Evolutionary conservation across 2,329 filamentous ascomycete species (phyloP), one percentile per base, ranked within the genome.

Genomic region (Mycosphaerelloides madeirae): DNA sequence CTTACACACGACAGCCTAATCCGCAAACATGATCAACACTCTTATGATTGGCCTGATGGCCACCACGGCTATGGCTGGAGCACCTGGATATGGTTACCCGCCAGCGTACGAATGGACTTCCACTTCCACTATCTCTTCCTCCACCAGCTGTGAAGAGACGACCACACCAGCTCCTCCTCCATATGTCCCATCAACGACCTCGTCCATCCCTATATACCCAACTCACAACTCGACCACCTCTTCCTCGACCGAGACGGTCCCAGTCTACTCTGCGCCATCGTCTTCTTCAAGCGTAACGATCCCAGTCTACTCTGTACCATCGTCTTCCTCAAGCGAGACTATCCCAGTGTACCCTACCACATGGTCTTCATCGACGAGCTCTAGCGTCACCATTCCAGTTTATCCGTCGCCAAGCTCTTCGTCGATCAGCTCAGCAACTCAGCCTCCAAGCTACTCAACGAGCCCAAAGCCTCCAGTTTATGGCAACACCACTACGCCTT

Each of bases 111-210:
- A 35, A 16, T 38, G 18, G 19, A 38, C 16, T 22, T 25, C 35
- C 7, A 25, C 22, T 22, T 38, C 37, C 19, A 19, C 34, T 14
- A 37, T n/a, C 34, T n/a, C n/a, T n/a, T n/a, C n/a, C 12, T 32
- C 38, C 13, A 31, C 44, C 19, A 35, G 34, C 39, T 36, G 35
- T 7, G 39, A 43, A 29, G 34, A 43, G 31, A 33, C 31, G 6
- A 31, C 31, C 29, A 22, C 31, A 7, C 14, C 41, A 3, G 35
- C 41, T 15, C 19, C 34, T 13, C 18, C 41, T 38, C 41, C 46
- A 18, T 33, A 18, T 28, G 11, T 12, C 7, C 15, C 16, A 20
- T 25, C 18, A 4, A 38, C 16, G 9, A 28, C 36, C 2, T 29
- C 36, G 20, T 29, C 12, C 5, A 29, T 22, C 29, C 14, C 33